Conservation (phyloP, 345 rosid species). For the Moricandia moricandioides region DNA sequence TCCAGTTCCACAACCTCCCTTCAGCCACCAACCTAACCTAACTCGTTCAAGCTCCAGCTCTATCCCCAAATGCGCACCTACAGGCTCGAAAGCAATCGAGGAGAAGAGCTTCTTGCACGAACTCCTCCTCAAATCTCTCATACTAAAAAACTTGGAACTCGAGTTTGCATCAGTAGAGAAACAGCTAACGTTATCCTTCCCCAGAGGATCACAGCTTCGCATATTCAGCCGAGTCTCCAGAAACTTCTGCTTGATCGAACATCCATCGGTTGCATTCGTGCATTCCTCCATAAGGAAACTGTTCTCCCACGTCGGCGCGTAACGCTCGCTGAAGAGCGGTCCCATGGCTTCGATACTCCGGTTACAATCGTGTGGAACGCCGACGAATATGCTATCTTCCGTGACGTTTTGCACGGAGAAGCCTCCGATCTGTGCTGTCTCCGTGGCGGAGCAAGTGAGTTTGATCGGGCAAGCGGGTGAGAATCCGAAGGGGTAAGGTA, state of each 20-base stretch:
- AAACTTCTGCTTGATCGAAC: constrained; percentile 40
- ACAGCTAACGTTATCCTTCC: constrained; percentile 46
- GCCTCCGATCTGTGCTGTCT: constrained; percentile 38
- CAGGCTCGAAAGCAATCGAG: constrained; percentile 46
- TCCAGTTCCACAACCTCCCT: constrained; percentile 28
- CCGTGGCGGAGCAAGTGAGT: constrained; percentile 35
- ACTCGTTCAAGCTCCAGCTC: constrained; percentile 52
- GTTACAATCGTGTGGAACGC: constrained; percentile 35
- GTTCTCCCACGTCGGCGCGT: constrained; percentile 49
- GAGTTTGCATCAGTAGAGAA: constrained; percentile 13
- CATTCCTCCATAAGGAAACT: constrained; percentile 64
- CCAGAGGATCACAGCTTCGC: constrained; percentile 24
- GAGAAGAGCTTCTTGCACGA: constrained; percentile 51
- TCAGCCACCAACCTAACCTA: constrained; percentile 72
- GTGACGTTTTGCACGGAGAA: constrained; percentile 60
- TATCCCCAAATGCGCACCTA: not conserved
- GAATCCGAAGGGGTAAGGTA: constrained; percentile 77
- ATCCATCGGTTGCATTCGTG: not conserved
- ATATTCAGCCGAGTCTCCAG: constrained; percentile 19
- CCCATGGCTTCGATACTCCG: constrained; percentile 14
- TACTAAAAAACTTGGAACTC: constrained; percentile 29
- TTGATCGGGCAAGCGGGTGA: constrained; percentile 46
- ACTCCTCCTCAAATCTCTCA: constrained; percentile 8
- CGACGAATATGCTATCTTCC: constrained; percentile 37
- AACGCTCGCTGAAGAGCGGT: constrained; percentile 40